Evolutionary conservation across 1,139 yeast species (phyloP), one percentile per base, ranked within the genome.

Genomic region (Yamadazyma sp.): DNA sequence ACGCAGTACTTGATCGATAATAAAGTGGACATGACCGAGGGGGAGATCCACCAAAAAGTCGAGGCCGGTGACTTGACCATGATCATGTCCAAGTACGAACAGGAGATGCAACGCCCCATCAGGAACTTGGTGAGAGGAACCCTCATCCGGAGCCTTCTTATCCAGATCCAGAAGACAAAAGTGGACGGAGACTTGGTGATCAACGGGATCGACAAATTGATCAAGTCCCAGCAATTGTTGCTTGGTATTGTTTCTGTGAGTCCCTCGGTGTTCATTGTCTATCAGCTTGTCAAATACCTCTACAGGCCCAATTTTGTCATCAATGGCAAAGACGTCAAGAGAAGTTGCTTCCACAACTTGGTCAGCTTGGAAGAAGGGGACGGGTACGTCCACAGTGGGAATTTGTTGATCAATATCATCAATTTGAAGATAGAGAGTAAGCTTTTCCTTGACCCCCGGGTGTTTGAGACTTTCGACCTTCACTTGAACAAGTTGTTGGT

Each of bases 151-250:
- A 81, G 92, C 10, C 62, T 92, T 34, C 64, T 92, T 52, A 91
- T 92, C 44, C 98, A 92, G 61, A 70, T 92, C 8, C 98, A 92
- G 59, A 92, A 92, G 62, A 85, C 96, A 11, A 92, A 92, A 63
- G 97, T 92, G 11, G 98, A 92, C 58, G 96, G 96, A 3, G 92
- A 87, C 25, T 70, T 89, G 7, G 98, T 96, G 0, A 77, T 92
- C 46, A 81, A 76, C 51, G 98, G 98, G 7, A 91, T 92, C 47
- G 98, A 92, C 62, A 84, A 87, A 58, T 68, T 92, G 49, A 73
- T 92, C 40, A 85, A 88, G 59, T 84, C 94, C 33, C 98, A 92
- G 64, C 96, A 92, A 58, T 75, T 92, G 38, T 94, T 92, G 17
- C 88, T 92, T 65, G 97, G 96, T 1, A 69, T 87, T 29, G 87